phyloP scores from a whole-genome alignment of 1,139 yeast genomes.

The Trichomonascaceae sp. region DNA sequence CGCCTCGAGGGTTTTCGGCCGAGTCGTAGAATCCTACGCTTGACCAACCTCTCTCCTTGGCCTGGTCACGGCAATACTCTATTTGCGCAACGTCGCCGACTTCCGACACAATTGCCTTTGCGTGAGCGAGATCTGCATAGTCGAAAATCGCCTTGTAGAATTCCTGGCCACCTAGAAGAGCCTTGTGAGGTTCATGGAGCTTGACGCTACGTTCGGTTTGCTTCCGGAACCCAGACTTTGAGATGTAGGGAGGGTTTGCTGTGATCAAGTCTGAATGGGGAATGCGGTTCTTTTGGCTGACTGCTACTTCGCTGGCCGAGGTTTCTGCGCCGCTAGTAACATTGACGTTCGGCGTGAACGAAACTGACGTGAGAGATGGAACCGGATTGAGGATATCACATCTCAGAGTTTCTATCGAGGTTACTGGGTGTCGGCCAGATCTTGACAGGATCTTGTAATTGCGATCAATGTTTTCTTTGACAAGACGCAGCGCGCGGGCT shows the following conservation, averaged over 20 bases:
- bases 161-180: slow-evolving; percentile 63
- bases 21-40: slow-evolving; percentile 22
- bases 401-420: no score
- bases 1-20: slow-evolving; percentile 23
- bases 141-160: slow-evolving; percentile 48
- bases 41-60: slow-evolving; percentile 17
- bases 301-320: neutral
- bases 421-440: no score
- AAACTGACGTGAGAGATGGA: no score
- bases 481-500: slow-evolving; percentile 36
- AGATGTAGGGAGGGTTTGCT: slow-evolving; percentile 87
- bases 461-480: slow-evolving; percentile 32
- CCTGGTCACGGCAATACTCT: slow-evolving; percentile 10
- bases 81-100: slow-evolving; percentile 29
- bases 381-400: no score
- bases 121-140: slow-evolving; percentile 29
- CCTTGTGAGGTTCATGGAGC: slow-evolving; percentile 59
- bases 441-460: no score
- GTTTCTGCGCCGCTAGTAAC: neutral
- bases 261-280: slow-evolving; percentile 38
- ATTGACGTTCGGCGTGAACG: no score
- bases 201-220: slow-evolving; percentile 47
- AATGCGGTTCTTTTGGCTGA: slow-evolving; percentile 6
- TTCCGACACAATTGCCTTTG: slow-evolving; percentile 35
- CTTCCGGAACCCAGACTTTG: slow-evolving; percentile 31